Evolutionary conservation across 495 filamentous ascomycete genomes (phyloP), one percentile per base, ranked within the genome.

Genomic region (Chaetomium tenue): DNA sequence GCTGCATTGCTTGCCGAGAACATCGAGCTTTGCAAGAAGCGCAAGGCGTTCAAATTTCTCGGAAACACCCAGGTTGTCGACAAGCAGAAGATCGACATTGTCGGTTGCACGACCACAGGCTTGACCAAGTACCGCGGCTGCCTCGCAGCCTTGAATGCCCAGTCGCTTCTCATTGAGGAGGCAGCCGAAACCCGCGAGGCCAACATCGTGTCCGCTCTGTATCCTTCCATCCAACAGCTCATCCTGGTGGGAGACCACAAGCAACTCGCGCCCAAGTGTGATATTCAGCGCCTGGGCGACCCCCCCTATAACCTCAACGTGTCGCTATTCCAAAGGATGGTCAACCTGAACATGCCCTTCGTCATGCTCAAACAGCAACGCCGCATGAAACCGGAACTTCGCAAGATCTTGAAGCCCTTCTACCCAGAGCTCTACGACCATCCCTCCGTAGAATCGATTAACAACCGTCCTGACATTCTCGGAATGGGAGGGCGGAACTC

Each of bases 101-200:
- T 84, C 23, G 81, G 81, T n/a, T 82, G 81, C 57, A 84, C 81
- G 0, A 83, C 79, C 0, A 83, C 93, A 0, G 94, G 94, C 5
- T 72, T 97, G n/a, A 91, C 87, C 70, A 97, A 97, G 68, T 93
- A 94, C 66, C 85, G 93, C 20, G 86, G 78, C 2, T 77, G 96
- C 0, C 75, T 98, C 25, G 83, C 89, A 15, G 86, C 85, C 26
- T 64, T 96, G 20, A 78, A 84, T 33, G 92, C 94, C 0, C 83
- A 74, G 16, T 77, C 81, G 16, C 72, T 85, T 28, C 76, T 87
- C 9, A 82, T 85, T 47, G 83, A 87, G 70, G 84, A 87, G 64
- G 84, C 84, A 3, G 83, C 81, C 7, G 82, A 87, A 66, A 81
- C 84, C 7, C 75, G 79, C 26, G 85, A 87, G 63, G 77, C 79